These are phyloP conservation scores for Tylopilus balloui DNA, from an alignment of 768 basidiomycete genomes.

Conservation along the genomic window DNA sequence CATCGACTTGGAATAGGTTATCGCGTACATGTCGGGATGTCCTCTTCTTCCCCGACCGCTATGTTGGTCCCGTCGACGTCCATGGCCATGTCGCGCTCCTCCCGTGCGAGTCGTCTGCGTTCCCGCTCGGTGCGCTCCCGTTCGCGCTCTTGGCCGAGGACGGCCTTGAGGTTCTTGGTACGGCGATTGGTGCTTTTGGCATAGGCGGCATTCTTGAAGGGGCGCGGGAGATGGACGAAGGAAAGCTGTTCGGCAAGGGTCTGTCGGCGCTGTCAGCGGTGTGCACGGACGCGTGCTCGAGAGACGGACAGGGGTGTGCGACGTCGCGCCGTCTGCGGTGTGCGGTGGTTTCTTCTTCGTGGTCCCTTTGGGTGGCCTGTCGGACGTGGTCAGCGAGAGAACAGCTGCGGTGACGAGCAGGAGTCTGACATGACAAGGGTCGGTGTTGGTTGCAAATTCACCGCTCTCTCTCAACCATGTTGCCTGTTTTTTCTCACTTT, in stretches of 20 bases:
- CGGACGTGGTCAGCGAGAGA: background rate
- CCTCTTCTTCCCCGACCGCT: constrained; percentile 49
- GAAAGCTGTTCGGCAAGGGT: constrained; percentile 72
- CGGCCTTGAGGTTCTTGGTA: constrained; percentile 75
- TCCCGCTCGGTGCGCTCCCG: constrained; percentile 68
- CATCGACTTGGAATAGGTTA: background rate
- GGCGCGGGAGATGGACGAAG: constrained; percentile 61
- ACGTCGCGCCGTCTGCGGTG: background rate
- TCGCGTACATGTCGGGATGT: constrained; percentile 65
- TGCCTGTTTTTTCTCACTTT: background rate
- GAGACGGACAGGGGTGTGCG: background rate
- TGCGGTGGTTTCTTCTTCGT: background rate
- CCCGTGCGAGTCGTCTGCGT: constrained; percentile 44
- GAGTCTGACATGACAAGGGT: constrained; percentile 1
- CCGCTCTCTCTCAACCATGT: background rate
- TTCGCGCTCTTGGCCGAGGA: constrained; percentile 75
- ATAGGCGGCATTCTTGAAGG: constrained; percentile 75
- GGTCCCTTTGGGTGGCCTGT: constrained; percentile 6
- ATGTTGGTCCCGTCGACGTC: constrained; percentile 45
- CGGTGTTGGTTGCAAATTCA: background rate
- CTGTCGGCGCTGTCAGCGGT: constrained; percentile 32
- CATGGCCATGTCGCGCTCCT: constrained; percentile 43
- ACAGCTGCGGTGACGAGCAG: background rate
- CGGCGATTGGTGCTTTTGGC: constrained; percentile 66
- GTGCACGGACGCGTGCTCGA: background rate